These are phyloP conservation scores for Nakazawaea anatomiae DNA, from an alignment of 805 yeast species.

Conservation along the genomic window DNA sequence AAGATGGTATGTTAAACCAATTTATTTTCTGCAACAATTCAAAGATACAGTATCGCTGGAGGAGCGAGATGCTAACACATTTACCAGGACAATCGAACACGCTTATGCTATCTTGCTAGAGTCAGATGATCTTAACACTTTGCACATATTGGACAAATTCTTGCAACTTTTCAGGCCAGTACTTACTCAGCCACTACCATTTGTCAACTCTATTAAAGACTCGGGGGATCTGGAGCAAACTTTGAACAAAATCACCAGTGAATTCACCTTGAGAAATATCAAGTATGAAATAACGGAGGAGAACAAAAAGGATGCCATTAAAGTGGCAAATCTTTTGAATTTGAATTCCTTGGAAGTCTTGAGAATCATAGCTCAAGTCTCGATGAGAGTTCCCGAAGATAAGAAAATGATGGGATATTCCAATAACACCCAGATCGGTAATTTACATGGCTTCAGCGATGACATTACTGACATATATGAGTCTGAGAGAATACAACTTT, in stretches of 20 bases:
- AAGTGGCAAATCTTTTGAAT: constrained; percentile 30
- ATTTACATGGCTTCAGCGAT: constrained; percentile 5
- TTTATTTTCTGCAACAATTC: not conserved
- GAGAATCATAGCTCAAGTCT: constrained; percentile 39
- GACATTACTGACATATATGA: constrained; percentile 24
- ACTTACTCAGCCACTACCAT: constrained; percentile 5
- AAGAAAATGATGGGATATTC: constrained; percentile 8
- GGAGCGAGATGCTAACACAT: not conserved
- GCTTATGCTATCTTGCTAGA: constrained; percentile 6
- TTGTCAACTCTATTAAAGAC: not conserved
- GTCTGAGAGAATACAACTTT: constrained; percentile 27
- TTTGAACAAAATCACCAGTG: constrained; percentile 2
- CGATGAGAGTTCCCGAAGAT: constrained; percentile 29
- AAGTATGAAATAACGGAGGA: constrained; percentile 28
- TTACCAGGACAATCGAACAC: constrained; percentile 8
- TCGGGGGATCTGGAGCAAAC: not conserved
- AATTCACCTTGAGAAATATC: constrained; percentile 34
- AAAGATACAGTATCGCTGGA: not conserved
- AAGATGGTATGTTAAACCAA: not conserved
- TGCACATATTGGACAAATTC: constrained; percentile 3
- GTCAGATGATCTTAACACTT: not conserved
- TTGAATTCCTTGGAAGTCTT: constrained; percentile 40
- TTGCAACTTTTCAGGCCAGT: not conserved
- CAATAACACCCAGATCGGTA: constrained; percentile 9
- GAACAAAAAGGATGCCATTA: constrained; percentile 32